phyloP scores from a whole-genome alignment of 495 filamentous ascomycete genomes.

The Penicillium diatomitis region DNA sequence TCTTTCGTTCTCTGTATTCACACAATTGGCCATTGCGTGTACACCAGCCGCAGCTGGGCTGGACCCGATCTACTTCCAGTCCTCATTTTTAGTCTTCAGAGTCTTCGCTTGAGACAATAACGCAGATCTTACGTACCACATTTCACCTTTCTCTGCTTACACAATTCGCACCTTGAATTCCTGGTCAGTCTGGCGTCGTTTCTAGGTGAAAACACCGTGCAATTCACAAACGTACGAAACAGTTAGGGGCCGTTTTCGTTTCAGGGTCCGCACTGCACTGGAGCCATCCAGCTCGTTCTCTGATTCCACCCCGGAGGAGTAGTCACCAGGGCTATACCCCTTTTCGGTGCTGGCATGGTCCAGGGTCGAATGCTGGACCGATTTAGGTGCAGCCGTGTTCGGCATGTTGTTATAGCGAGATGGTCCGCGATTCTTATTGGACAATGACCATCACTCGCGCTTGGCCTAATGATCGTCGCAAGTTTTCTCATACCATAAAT shows the following conservation, averaged over 20 bases:
- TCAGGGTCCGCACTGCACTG: slow-evolving; percentile 30
- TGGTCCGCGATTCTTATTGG: slow-evolving; percentile 17
- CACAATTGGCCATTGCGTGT: slow-evolving; percentile 65
- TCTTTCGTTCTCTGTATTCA: slow-evolving; percentile 80
- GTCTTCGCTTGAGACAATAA: background rate
- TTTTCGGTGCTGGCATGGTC: slow-evolving; percentile 15
- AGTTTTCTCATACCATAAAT: background rate
- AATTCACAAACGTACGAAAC: slow-evolving; percentile 31
- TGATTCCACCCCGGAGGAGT: slow-evolving; percentile 30
- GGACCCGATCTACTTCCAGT: slow-evolving; percentile 48
- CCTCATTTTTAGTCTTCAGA: slow-evolving; percentile 6
- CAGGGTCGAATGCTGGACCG: slow-evolving; percentile 17
- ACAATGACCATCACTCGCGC: slow-evolving; percentile 16
- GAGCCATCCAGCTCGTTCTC: slow-evolving; percentile 23
- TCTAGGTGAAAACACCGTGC: background rate
- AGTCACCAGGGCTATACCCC: slow-evolving; percentile 31
- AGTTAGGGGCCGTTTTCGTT: slow-evolving; percentile 37
- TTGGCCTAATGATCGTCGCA: slow-evolving; percentile 2
- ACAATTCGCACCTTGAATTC: slow-evolving; percentile 52
- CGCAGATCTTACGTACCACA: slow-evolving; percentile 39
- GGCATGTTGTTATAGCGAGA: slow-evolving; percentile 36
- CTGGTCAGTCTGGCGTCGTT: background rate
- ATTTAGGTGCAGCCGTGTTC: slow-evolving; percentile 22
- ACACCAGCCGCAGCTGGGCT: slow-evolving; percentile 86
- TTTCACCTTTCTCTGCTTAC: slow-evolving; percentile 80